Evolutionary conservation across 2,329 filamentous ascomycete genomes (phyloP), one percentile per base, ranked within the genome.

Genomic region (Pezicula neosporulosa): DNA sequence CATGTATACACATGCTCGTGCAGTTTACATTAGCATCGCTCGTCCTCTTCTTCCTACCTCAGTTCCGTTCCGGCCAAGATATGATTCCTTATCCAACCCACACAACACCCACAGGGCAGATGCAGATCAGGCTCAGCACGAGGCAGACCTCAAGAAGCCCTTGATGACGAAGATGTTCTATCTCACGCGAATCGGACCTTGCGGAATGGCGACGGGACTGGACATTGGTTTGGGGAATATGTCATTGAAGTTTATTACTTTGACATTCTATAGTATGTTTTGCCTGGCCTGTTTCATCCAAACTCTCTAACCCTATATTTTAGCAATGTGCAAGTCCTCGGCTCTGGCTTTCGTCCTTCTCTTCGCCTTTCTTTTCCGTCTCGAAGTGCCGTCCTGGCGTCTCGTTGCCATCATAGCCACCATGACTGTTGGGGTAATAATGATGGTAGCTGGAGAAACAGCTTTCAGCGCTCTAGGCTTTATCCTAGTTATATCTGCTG

Each of bases 301-400:
- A 27, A 18, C 30, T 13, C 13, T 18, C 58, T 61, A 53, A 63
- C 44, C 6, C 13, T 12, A 24, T 24, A 24, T 24, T 19, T 18
- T 56, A 87, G 84, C 94, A 53, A 97, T 99, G 94, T 97, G 94
- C 74, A 99, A 99, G 79, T 97, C 93, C 6, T 97, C 92, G 9
- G 90, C 93, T 15, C 81, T 99, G 19, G 92, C 90, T 42, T 99
- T 97, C 66, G 94, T 99, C 49, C 85, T 99, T 19, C 70, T 96
- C 45, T 99, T 99, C 67, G 94, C 94, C 56, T 96, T 99, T 66
- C 68, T 96, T 44, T 97, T 99, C 75, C 85, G 89, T 48, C 84
- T 99, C 48, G 94, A 99, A 71, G 82, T 82, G 10, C 90, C 90
- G 0, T 97, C 93, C 0, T 85, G 88, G 77, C 89, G 87, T 61